Conservation (phyloP, 192 early-diverging fungal genomes). For the Coemansia sp. region DNA sequence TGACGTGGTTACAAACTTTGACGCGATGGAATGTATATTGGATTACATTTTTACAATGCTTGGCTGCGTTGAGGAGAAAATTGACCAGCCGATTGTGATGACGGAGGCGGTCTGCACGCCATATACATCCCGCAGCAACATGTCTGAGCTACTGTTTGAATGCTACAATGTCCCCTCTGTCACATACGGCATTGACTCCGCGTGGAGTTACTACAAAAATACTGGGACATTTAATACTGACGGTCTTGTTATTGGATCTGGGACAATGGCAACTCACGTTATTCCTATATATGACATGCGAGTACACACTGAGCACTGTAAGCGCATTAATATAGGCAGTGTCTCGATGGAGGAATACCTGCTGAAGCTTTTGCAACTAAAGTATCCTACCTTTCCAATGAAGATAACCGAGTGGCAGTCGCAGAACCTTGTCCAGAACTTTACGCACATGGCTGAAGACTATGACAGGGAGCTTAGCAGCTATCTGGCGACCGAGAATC, state of each 20-base stretch:
- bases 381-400: slow-evolving; percentile 85
- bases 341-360: slow-evolving; percentile 73
- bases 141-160: slow-evolving; percentile 89
- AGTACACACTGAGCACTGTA: slow-evolving; percentile 62
- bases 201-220: slow-evolving; percentile 79
- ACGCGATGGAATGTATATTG: slow-evolving; percentile 71
- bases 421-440: slow-evolving; percentile 67
- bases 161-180: slow-evolving; percentile 74
- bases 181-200: slow-evolving; percentile 81
- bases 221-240: slow-evolving; percentile 63
- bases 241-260: slow-evolving; percentile 71
- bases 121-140: slow-evolving; percentile 69
- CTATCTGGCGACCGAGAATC: slow-evolving; percentile 60
- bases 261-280: slow-evolving; percentile 70
- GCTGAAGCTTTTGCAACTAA: slow-evolving; percentile 84
- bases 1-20: slow-evolving; percentile 48
- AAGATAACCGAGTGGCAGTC: slow-evolving; percentile 76
- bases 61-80: slow-evolving; percentile 66
- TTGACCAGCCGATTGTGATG: slow-evolving; percentile 82
- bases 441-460: slow-evolving; percentile 71
- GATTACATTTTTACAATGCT: slow-evolving; percentile 85
- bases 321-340: slow-evolving; percentile 82
- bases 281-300: slow-evolving; percentile 70
- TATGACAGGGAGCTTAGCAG: slow-evolving; percentile 68
- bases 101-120: slow-evolving; percentile 83